phyloP scores from a whole-genome alignment of 176 grass and related monocot genomes.

The Dendrocalamus sinicus region DNA sequence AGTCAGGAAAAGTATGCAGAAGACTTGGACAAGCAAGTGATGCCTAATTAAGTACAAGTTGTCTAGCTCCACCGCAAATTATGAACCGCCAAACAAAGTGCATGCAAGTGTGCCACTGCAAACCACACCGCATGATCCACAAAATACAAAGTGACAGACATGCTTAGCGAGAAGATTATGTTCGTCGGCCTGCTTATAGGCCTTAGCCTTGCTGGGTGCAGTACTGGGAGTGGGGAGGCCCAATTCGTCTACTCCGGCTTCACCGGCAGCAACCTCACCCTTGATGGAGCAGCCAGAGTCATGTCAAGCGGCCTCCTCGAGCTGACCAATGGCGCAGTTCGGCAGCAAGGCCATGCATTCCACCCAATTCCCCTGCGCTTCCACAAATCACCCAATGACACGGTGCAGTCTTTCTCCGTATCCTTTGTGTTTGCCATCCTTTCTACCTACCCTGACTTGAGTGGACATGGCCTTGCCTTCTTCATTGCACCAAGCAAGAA shows the following conservation, averaged over 20 bases:
- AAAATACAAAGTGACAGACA: neutral
- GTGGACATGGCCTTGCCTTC: conserved; percentile 42
- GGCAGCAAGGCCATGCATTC: conserved; percentile 17
- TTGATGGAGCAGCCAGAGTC: conserved; percentile 12
- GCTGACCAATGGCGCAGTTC: conserved; percentile 24
- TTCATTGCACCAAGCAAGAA: conserved; percentile 40
- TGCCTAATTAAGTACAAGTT: conserved; percentile 10
- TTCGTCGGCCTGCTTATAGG: neutral
- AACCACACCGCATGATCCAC: conserved; percentile 4
- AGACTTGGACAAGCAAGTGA: conserved; percentile 14
- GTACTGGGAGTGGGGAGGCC: neutral
- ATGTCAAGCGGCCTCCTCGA: conserved; percentile 12
- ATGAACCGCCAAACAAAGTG: conserved; percentile 10
- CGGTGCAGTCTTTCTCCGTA: conserved; percentile 27
- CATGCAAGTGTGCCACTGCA: neutral
- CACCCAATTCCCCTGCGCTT: conserved; percentile 1
- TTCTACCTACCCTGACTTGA: neutral
- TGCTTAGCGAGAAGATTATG: conserved; percentile 21
- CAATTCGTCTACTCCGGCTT: conserved; percentile 32
- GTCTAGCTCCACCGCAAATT: neutral
- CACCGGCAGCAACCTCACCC: neutral
- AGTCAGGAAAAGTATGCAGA: conserved; percentile 14
- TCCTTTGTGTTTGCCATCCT: conserved; percentile 34
- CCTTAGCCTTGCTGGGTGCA: conserved; percentile 19
- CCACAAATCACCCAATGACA: neutral